These are phyloP conservation scores for Cyanidioschyzon merolae DNA, from an alignment of 23 red algal species.

Conservation along the genomic window DNA sequence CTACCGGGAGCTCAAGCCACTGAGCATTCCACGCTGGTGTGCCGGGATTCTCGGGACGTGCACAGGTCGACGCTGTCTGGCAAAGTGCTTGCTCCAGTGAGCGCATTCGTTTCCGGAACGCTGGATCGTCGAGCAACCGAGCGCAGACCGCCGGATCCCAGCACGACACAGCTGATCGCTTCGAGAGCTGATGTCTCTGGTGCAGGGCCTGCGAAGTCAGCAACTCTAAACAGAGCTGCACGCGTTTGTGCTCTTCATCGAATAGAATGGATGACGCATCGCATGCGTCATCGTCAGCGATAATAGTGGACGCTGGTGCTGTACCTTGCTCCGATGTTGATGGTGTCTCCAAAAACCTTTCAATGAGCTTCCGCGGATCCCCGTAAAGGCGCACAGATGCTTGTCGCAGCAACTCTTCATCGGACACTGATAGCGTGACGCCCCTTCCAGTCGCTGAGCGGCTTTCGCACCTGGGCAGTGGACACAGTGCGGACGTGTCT, in stretches of 20 bases:
- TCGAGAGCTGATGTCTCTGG: not conserved
- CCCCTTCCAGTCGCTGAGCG: no score
- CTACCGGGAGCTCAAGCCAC: not conserved
- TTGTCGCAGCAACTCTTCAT: not conserved
- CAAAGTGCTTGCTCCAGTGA: not conserved
- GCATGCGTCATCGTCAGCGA: not conserved
- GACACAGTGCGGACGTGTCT: no score
- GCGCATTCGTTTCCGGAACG: not conserved
- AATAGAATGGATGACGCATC: not conserved
- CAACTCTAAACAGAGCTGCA: not conserved
- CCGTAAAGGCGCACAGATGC: not conserved
- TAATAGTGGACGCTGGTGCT: not conserved
- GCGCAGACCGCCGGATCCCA: not conserved
- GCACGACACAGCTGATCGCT: not conserved
- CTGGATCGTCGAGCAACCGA: not conserved
- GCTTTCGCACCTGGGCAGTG: no score
- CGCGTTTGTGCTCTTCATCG: not conserved
- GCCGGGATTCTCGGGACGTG: not conserved
- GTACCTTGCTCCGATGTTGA: not conserved
- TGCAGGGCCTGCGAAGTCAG: not conserved
- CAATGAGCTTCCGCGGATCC: not conserved
- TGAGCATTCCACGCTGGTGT: not conserved
- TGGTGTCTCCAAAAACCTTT: not conserved
- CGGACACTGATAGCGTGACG: no score
- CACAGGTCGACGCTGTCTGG: not conserved